Base-by-base conservation (phyloP, 495 filamentous ascomycete species). In the Tuber borchii region DNA sequence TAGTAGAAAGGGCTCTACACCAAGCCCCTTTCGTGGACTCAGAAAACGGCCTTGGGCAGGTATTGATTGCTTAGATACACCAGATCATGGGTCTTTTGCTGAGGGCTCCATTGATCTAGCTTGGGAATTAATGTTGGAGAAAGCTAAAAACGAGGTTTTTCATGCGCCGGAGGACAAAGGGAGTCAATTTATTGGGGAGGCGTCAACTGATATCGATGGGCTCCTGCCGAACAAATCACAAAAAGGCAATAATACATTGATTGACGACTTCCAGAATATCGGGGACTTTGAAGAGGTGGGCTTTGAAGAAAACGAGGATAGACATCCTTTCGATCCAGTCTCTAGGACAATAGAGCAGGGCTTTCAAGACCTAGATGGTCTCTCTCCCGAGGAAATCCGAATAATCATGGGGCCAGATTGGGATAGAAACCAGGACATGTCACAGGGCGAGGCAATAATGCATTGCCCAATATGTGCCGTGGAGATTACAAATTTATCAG, bases 241-340 rank as follows among this genome's bases (percentile, higher is more conserved):
- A 7, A 19, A 17, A 65, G 26, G 14, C 26, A 2, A 31, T 65
- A 14, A 5, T 65, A 7, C 19, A 26, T 65, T 65, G 31, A 31
- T 65, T 26, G 69, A 82, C 73, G 88, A 90, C 72, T 88, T 92
- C 84, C 90, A 91, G 77, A 91, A 91, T 80, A 85, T 91, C 77
- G 90, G 90, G 22, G 85, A 87, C 39, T 84, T 71, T n/a, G 78
- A 74, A 85, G 86, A 85, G 69, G 70, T 75, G 7, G 73, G 80
- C 26, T 82, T 79, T 45, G 80, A 78, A 37, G 79, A 83, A 46
- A 74, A 74, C 31, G 75, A 79, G 72, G 76, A 72, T 17, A 71
- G 42, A 7, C 75, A 75, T 31, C 44, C 22, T 19, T 82, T 82
- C 61, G 81, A 82, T 56, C 81, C 81, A 22, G 73, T 78, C 12